Base-by-base conservation (phyloP, 1,284 basidiomycete species). In the Rhodotorula sp. region DNA sequence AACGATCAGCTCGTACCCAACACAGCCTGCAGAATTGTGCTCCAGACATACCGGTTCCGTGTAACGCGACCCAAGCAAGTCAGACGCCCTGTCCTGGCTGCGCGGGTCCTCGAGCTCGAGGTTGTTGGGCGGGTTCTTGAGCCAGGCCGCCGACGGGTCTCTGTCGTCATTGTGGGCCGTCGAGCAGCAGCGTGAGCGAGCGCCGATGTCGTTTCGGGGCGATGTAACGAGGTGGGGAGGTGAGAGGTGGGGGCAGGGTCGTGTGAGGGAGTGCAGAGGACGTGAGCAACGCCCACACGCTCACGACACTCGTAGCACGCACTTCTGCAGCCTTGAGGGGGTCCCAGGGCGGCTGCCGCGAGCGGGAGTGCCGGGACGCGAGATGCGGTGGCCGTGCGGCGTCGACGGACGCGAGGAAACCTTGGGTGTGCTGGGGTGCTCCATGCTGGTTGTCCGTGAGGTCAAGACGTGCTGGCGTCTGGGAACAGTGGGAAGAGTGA, bases 51-150 rank as follows among this genome's bases (percentile, higher is more conserved):
- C 81, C 78, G 22, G 80, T 61, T 64, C 78, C 77, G 71, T 86
- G 84, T 8, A 83, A 83, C 20, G 83, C 84, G 44, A 82, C 82
- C 65, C 81, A 79, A 47, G 84, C 84, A 52, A 84, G 84, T 32
- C 82, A 83, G 57, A 82, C 75, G 19, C 85, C 84, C 6, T 84
- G 67, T 81, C 79, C 56, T 66, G 67, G 54, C 27, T 32, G 44
- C 53, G 44, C 47, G 57, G 59, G 36, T 51, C 59, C 46, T 19
- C 36, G 56, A 59, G 49, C 34, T 32, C 47, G 54, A 34, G 34
- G 51, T 62, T 57, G 59, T 48, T 64, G 24, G 58, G 51, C 59
- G 29, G 27, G 7, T 30, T 47, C 11, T 19, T 47, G 27, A 58
- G 29, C 27, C 27, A 58, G 8, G 20, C 29, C 29, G 46, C 57